Conservation (phyloP, 2,329 filamentous ascomycete genomes). For the Fusarium sp. region DNA sequence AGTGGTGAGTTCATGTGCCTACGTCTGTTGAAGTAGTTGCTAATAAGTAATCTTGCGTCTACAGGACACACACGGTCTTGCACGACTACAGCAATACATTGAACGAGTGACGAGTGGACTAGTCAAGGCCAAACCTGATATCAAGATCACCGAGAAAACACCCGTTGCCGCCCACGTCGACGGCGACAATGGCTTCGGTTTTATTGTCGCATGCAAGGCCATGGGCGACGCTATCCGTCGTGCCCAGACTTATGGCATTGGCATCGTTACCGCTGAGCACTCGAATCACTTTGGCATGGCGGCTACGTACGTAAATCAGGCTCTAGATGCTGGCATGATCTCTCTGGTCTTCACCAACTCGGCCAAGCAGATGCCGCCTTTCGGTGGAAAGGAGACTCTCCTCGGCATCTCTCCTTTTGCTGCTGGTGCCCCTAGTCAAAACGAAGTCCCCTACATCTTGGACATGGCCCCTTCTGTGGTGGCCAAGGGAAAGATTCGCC, state of each 20-base stretch:
- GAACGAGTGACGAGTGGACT: slow-evolving; percentile 16
- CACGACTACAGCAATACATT: slow-evolving; percentile 16
- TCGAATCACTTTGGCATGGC: slow-evolving; percentile 27
- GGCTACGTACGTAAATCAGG: slow-evolving; percentile 17
- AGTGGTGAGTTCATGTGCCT: not conserved
- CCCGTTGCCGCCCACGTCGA: slow-evolving; percentile 18
- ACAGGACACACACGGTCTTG: slow-evolving; percentile 19
- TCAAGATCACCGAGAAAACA: slow-evolving; percentile 14
- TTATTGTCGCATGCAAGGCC: slow-evolving; percentile 16
- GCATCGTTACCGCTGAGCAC: slow-evolving; percentile 16
- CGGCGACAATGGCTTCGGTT: slow-evolving; percentile 21
- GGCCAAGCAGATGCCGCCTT: slow-evolving; percentile 22
- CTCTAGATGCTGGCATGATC: slow-evolving; percentile 15
- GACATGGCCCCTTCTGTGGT: slow-evolving; percentile 22
- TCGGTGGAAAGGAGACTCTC: slow-evolving; percentile 20
- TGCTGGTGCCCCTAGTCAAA: slow-evolving; percentile 13
- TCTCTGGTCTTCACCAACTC: slow-evolving; percentile 24
- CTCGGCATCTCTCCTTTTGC: slow-evolving; percentile 19
- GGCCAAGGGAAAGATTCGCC: slow-evolving; percentile 20
- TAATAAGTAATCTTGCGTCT: not conserved
- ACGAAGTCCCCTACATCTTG: slow-evolving; percentile 15
- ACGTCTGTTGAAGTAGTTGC: not conserved
- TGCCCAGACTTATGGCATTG: slow-evolving; percentile 18
- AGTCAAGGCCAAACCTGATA: slow-evolving; percentile 13
- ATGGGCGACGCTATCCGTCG: slow-evolving; percentile 18